Conservation (phyloP, 1,139 yeast genomes). For the Zygoascus hellenicus region DNA sequence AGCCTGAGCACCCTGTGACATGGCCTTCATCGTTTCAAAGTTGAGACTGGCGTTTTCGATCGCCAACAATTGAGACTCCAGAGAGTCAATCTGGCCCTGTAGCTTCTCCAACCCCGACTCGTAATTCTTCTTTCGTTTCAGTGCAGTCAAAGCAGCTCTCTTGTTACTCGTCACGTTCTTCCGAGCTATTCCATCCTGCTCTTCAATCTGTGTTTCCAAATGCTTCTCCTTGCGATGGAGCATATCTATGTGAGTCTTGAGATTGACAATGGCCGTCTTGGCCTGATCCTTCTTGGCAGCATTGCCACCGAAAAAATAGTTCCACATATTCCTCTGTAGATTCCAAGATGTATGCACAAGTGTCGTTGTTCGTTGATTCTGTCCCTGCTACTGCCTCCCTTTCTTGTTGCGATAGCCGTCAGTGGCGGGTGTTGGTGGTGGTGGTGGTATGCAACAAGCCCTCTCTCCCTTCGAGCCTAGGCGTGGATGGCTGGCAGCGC, state of each 20-base stretch:
- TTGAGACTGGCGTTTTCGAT: conserved; percentile 94
- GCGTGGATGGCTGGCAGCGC: no score
- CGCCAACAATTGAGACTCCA: conserved; percentile 83
- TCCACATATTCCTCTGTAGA: conserved; percentile 19
- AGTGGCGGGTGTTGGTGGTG: conserved; percentile 1
- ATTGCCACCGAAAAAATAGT: conserved; percentile 55
- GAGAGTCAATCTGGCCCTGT: conserved; percentile 81
- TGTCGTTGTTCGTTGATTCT: neutral
- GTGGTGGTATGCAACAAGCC: no score
- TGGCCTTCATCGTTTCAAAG: conserved; percentile 96
- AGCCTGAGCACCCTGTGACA: conserved; percentile 96
- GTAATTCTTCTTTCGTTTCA: conserved; percentile 79
- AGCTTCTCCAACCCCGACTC: conserved; percentile 74
- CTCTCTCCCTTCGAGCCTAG: no score
- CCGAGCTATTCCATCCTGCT: conserved; percentile 77
- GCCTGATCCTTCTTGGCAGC: conserved; percentile 74
- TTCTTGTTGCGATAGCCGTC: neutral
- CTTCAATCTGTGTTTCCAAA: conserved; percentile 74
- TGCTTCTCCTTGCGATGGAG: conserved; percentile 78
- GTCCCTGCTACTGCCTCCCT: neutral
- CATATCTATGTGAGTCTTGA: conserved; percentile 85
- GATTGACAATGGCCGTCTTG: conserved; percentile 84
- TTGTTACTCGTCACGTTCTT: conserved; percentile 65
- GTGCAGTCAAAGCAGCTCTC: conserved; percentile 75
- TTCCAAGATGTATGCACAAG: neutral